Percentiles rank a stretch among this genome's conserved stretches.
Conservation (phyloP, 2,329 filamentous ascomycete species). For the Phaeomoniella chlamydospora region DNA sequence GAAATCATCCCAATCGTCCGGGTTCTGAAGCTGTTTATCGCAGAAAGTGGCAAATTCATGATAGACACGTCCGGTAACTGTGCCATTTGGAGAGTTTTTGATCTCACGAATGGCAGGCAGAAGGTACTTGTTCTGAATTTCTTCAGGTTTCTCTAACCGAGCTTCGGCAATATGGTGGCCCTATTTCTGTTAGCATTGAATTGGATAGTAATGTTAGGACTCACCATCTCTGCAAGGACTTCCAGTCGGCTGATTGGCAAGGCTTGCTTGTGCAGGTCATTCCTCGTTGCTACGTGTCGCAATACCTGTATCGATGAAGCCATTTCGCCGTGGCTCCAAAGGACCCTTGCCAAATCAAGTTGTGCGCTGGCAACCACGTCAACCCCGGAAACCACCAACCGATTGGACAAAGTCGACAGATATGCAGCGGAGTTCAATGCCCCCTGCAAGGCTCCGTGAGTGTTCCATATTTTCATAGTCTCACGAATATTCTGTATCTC, state of each 20-base stretch:
- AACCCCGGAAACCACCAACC: slow-evolving; percentile 57
- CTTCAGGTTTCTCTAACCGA: slow-evolving; percentile 76
- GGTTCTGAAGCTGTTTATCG: slow-evolving; percentile 80
- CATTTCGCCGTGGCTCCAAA: slow-evolving; percentile 92
- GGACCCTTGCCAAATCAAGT: slow-evolving; percentile 71
- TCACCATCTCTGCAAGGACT: slow-evolving; percentile 65
- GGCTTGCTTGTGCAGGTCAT: slow-evolving; percentile 51
- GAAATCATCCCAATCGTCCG: slow-evolving; percentile 72
- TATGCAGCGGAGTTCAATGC: slow-evolving; percentile 74
- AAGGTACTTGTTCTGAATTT: slow-evolving; percentile 76
- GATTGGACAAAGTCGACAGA: slow-evolving; percentile 59
- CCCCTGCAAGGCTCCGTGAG: slow-evolving; percentile 71
- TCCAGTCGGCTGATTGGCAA: slow-evolving; percentile 62
- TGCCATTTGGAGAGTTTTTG: slow-evolving; percentile 49
- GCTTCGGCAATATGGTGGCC: slow-evolving; percentile 83
- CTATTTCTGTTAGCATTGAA: slow-evolving; percentile 16
- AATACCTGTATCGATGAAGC: slow-evolving; percentile 80
- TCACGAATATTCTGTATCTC: slow-evolving; percentile 66
- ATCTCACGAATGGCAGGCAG: slow-evolving; percentile 72
- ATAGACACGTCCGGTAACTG: slow-evolving; percentile 74
- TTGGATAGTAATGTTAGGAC: slow-evolving; percentile 8
- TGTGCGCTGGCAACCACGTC: slow-evolving; percentile 63
- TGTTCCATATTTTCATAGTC: slow-evolving; percentile 61
- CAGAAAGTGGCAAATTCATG: slow-evolving; percentile 94
- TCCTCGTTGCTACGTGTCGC: slow-evolving; percentile 51